A percentile compares a stretch with the other conserved stretches of the same genome.
Conservation (phyloP, 164 flowering plant species). For the Vitis labrusca region DNA sequence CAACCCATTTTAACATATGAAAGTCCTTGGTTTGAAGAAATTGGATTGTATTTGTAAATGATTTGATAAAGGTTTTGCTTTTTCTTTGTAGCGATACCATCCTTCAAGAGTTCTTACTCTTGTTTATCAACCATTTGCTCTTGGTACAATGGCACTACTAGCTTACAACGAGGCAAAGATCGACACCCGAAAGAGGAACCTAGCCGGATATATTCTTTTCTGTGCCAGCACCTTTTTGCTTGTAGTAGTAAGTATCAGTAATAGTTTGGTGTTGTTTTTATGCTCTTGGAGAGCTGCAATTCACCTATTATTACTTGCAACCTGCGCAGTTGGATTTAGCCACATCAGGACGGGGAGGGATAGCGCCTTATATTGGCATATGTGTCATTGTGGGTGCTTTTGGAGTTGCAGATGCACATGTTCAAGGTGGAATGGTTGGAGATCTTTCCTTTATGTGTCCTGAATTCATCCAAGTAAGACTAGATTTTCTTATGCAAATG, state of each 20-base stretch:
- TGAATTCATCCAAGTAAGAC: constrained; percentile 70
- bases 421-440: constrained; percentile 90
- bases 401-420: constrained; percentile 80
- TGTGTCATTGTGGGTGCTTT: constrained; percentile 56
- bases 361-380: constrained; percentile 57
- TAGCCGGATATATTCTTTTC: constrained; percentile 67
- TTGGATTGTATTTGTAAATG: background rate
- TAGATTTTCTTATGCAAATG: background rate
- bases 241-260: constrained; percentile 50
- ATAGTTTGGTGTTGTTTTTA: background rate
- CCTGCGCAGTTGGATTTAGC: constrained; percentile 62
- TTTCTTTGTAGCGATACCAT: constrained; percentile 56
- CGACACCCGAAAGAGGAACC: constrained; percentile 53
- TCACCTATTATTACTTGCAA: background rate
- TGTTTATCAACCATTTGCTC: constrained; percentile 76
- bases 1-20: too few species aligned
- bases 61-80: constrained; percentile 5
- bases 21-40: too few species aligned
- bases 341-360: constrained; percentile 69
- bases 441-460: constrained; percentile 81
- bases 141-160: constrained; percentile 50
- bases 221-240: constrained; percentile 49
- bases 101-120: constrained; percentile 80
- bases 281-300: too few species aligned
- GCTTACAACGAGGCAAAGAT: constrained; percentile 65